phyloP scores from a whole-genome alignment of 2,329 filamentous ascomycete species.

The Aureobasidium sp. region DNA sequence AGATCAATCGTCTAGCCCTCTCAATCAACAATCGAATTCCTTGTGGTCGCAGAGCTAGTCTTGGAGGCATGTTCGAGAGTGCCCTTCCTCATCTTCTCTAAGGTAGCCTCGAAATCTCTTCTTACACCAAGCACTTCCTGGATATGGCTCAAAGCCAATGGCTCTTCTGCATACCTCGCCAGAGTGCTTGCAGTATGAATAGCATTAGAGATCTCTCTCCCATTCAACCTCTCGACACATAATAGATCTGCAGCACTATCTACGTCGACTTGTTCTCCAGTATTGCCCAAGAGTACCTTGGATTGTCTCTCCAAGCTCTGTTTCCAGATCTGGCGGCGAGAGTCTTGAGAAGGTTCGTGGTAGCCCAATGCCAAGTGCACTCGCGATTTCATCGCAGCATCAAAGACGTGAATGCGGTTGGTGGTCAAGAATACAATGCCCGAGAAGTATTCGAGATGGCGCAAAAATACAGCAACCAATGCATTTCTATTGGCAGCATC shows the following conservation, averaged over 20 bases:
- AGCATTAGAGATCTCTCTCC: neutral
- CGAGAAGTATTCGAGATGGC: conserved; percentile 33
- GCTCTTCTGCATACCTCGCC: neutral
- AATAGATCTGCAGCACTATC: neutral
- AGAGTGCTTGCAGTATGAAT: conserved; percentile 2
- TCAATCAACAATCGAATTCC: neutral
- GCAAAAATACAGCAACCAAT: conserved; percentile 29
- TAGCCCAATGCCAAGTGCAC: neutral
- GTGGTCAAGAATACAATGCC: conserved; percentile 36
- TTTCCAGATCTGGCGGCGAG: neutral
- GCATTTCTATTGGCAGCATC: conserved; percentile 20
- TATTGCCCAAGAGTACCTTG: neutral
- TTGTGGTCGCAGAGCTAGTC: neutral
- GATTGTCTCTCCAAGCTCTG: neutral
- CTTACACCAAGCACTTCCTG: conserved; percentile 12
- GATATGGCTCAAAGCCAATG: neutral
- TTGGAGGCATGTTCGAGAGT: neutral
- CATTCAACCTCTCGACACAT: neutral
- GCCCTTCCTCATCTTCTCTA: neutral
- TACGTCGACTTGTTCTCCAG: neutral
- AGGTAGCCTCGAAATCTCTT: neutral
- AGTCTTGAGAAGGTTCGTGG: neutral
- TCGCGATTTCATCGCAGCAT: conserved; percentile 4
- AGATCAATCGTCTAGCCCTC: neutral
- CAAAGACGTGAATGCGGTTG: conserved; percentile 23